Evolutionary conservation across 2,329 filamentous ascomycete genomes (phyloP).

Genomic region (Epichloe gansuensis): DNA sequence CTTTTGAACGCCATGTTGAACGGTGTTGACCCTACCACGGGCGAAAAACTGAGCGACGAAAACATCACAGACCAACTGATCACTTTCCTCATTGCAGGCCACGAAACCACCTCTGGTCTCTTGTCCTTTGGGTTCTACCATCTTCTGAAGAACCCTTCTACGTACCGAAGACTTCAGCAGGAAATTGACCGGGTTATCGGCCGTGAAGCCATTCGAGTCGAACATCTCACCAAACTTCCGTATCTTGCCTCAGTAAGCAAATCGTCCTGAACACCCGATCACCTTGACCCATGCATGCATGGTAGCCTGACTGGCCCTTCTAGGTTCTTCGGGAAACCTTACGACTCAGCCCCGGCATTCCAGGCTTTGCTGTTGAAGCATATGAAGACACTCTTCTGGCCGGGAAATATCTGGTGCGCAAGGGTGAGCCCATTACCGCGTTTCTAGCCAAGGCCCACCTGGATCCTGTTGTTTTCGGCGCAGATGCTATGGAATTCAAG

Average conservation of each 20-base stretch:
- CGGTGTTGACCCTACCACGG: constrained; percentile 53
- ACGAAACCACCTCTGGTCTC: constrained; percentile 58
- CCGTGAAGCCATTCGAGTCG: constrained; percentile 39
- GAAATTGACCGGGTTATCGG: constrained; percentile 57
- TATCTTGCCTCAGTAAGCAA: constrained; percentile 46
- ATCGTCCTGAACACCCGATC: not conserved
- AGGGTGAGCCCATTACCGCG: constrained; percentile 35
- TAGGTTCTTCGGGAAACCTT: constrained; percentile 51
- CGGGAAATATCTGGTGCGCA: constrained; percentile 47
- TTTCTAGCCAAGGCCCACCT: constrained; percentile 43
- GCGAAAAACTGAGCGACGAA: constrained; percentile 47
- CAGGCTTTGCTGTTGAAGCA: constrained; percentile 41
- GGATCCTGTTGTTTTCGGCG: constrained; percentile 52
- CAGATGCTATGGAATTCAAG: constrained; percentile 50
- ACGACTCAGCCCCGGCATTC: constrained; percentile 47
- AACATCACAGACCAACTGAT: constrained; percentile 58
- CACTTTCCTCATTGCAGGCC: constrained; percentile 58
- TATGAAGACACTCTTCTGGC: constrained; percentile 40
- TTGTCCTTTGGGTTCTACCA: constrained; percentile 54
- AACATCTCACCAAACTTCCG: constrained; percentile 50
- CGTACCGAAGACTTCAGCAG: constrained; percentile 46
- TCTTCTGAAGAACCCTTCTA: constrained; percentile 48
- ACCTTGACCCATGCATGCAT: no score
- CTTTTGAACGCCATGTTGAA: constrained; percentile 57
- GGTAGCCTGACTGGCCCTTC: no score